Evolutionary conservation across 768 basidiomycete genomes (phyloP), one percentile per base, ranked within the genome.

Genomic region (Lentinula aciculospora): DNA sequence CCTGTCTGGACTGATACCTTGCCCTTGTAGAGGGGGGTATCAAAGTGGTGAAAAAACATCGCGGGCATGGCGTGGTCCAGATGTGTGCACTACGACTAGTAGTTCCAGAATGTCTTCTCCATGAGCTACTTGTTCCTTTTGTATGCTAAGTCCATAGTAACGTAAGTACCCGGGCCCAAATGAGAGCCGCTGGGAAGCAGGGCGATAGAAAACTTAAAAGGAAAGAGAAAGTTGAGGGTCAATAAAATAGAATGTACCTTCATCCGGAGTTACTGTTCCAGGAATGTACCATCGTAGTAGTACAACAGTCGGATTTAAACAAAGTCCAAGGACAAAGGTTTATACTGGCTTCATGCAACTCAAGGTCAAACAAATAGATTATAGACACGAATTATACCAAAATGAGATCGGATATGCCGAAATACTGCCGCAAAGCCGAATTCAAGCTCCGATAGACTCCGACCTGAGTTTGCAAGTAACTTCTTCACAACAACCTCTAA

Each of bases 1-100:
- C 91, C 89, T 3, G 88, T 87, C 58, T 69, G 68, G 67, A 89
- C 81, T 19, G 71, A 72, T 36, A 78, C 75, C 62, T 80, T 79
- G 42, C 84, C 85, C 68, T 80, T 85, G 81, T 70, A 87, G 53
- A 70, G 60, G 45, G 69, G 72, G 1, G 76, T 79, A 56, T 84
- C 65, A 65, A 83, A 87, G 25, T 21, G 44, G 44, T 45, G 23
- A 32, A 44, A 45, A 17, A 45, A 56, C 7, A 9, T 54, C 12
- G 53, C 34, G n/a, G 34, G 49, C 32, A 36, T 50, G 29, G 34
- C 4, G 28, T 13, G 19, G 2, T 17, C 19, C 10, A 21, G 4
- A 44, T 39, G 37, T n/a, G 5, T 19, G 9, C 17, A 19, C n/a
- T 9, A 44, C 19, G 19, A 12, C 1, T 9, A 9, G 42, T 44